Evolutionary conservation across 805 yeast genomes (phyloP).

Genomic region (Wickerhamiella alocasiicola): DNA sequence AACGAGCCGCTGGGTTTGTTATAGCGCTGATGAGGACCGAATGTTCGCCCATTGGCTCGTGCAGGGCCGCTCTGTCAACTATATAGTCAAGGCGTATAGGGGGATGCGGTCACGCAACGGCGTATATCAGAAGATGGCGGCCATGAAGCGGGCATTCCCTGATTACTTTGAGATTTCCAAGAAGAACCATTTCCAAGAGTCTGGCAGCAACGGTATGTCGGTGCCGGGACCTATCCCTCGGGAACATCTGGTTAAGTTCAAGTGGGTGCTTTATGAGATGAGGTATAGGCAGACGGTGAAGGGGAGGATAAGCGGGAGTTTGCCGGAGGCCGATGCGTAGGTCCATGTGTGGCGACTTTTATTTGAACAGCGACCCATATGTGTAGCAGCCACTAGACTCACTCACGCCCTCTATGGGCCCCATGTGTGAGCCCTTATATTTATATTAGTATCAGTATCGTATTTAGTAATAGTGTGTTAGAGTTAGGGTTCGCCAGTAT

Average conservation of each 20-base stretch:
- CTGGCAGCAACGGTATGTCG: neutral
- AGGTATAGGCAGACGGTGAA: neutral
- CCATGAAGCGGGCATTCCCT: neutral
- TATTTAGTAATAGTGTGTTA: too few relatives aligned
- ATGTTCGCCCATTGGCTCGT: slow-evolving; percentile 8
- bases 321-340: too few relatives aligned
- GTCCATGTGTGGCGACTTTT: too few relatives aligned
- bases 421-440: too few relatives aligned
- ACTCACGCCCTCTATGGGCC: too few relatives aligned
- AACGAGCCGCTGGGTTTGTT: slow-evolving; percentile 6
- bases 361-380: too few relatives aligned
- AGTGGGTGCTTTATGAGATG: neutral
- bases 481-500: too few relatives aligned
- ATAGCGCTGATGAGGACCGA: neutral
- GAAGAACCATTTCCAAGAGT: neutral
- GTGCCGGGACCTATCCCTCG: slow-evolving; percentile 5
- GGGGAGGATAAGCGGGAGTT: slow-evolving; percentile 4
- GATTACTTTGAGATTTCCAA: neutral
- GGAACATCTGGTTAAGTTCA: slow-evolving; percentile 1
- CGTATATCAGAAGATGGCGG: slow-evolving; percentile 6
- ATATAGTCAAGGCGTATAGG: slow-evolving; percentile 1
- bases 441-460: too few relatives aligned
- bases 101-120: slow-evolving; percentile 3
- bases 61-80: slow-evolving; percentile 6
- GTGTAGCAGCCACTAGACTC: too few relatives aligned